Percentiles rank a stretch among this genome's conserved stretches.
Evolutionary conservation across 1,284 basidiomycete genomes (phyloP).

Genomic region (Marasmius sp.): DNA sequence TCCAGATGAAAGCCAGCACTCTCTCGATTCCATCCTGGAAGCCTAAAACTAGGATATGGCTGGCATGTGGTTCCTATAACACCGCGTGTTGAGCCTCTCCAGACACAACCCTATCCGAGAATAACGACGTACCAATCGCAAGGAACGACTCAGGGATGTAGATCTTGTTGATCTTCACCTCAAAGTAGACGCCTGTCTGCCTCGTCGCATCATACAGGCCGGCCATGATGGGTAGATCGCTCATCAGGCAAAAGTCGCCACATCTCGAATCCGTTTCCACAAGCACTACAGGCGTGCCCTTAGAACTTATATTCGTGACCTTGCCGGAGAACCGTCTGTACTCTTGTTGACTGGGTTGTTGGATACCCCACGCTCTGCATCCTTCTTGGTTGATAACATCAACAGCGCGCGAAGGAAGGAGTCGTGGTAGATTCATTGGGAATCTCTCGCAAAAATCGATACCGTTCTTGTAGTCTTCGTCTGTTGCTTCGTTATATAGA

Average conservation of each 20-base stretch:
- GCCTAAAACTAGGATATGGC: slow-evolving; percentile 62
- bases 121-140: slow-evolving; percentile 49
- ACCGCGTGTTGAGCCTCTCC: not conserved
- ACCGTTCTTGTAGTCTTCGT: slow-evolving; percentile 49
- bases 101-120: not conserved
- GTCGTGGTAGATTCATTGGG: slow-evolving; percentile 37
- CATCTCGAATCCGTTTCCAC: slow-evolving; percentile 43
- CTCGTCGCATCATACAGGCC: slow-evolving; percentile 57
- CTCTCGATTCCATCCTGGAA: slow-evolving; percentile 72
- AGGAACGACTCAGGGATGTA: slow-evolving; percentile 40
- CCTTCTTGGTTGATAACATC: slow-evolving; percentile 47
- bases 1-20: slow-evolving; percentile 68
- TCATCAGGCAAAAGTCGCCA: slow-evolving; percentile 53
- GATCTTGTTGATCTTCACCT: slow-evolving; percentile 55
- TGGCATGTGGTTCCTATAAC: slow-evolving; percentile 58
- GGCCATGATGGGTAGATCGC: slow-evolving; percentile 59
- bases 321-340: slow-evolving; percentile 36
- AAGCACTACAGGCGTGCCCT: slow-evolving; percentile 34
- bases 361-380: slow-evolving; percentile 51
- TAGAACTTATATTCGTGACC: slow-evolving; percentile 35
- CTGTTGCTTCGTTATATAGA: slow-evolving; percentile 51
- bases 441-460: slow-evolving; percentile 46
- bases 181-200: slow-evolving; percentile 63
- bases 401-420: slow-evolving; percentile 48
- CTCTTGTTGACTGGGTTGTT: slow-evolving; percentile 30